phyloP scores from a whole-genome alignment of 495 filamentous ascomycete genomes.

The Trichocladium antarcticum region DNA sequence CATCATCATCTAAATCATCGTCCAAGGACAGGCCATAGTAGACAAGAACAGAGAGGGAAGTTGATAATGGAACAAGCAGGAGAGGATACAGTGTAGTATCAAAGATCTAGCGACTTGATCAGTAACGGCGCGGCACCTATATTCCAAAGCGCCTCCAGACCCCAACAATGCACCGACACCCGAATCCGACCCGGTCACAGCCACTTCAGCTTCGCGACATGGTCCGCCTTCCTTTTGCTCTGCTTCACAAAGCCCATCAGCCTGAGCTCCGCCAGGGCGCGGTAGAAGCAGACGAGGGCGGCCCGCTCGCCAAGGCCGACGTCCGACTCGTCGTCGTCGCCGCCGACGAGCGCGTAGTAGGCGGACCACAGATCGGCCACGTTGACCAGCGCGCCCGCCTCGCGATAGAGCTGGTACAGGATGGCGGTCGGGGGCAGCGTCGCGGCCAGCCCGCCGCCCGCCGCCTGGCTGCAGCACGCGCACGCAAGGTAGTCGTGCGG shows the following conservation, averaged over 20 bases:
- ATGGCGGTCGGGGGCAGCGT: conserved; percentile 71
- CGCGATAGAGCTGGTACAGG: conserved; percentile 82
- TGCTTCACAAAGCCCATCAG: conserved; percentile 76
- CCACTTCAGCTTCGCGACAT: conserved; percentile 66
- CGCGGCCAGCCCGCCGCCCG: conserved; percentile 39
- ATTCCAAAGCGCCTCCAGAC: no score
- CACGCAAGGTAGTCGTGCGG: conserved; percentile 84
- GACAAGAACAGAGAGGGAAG: no score
- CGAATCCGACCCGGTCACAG: conserved; percentile 15
- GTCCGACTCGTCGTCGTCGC: conserved; percentile 49
- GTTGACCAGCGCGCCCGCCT: conserved; percentile 81
- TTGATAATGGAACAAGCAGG: no score
- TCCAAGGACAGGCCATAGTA: no score
- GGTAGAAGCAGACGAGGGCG: conserved; percentile 66
- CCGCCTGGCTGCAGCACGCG: conserved; percentile 45
- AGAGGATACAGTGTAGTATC: no score
- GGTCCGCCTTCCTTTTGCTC: conserved; percentile 84
- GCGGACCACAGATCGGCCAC: conserved; percentile 82
- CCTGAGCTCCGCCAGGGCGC: conserved; percentile 70
- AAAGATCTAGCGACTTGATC: no score
- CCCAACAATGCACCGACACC: neutral
- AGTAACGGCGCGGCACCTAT: no score
- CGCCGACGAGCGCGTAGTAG: conserved; percentile 64
- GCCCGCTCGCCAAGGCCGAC: conserved; percentile 37
- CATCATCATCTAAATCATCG: no score